phyloP scores from a whole-genome alignment of 371 early-diverging fungal genomes.

The Rhizopus arrhizus region DNA sequence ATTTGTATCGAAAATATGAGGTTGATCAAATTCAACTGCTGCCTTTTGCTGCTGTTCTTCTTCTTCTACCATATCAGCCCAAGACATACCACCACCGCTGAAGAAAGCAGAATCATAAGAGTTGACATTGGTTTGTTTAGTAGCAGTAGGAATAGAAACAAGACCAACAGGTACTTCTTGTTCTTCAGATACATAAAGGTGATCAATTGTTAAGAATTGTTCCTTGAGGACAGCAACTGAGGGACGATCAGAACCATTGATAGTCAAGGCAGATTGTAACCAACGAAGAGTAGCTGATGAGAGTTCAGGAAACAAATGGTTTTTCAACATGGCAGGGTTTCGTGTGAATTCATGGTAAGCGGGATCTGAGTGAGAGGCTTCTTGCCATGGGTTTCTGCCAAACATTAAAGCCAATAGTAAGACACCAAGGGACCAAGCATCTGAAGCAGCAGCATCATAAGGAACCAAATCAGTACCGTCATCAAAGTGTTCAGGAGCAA shows the following conservation, averaged over 20 bases:
- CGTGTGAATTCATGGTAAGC: conserved; percentile 60
- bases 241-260: conserved; percentile 32
- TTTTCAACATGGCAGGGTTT: conserved; percentile 51
- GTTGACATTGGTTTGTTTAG: conserved; percentile 28
- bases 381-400: conserved; percentile 84
- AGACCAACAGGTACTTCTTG: conserved; percentile 28
- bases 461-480: conserved; percentile 25
- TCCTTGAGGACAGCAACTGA: conserved; percentile 34
- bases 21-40: conserved; percentile 10
- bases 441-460: conserved; percentile 70
- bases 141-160: conserved; percentile 42
- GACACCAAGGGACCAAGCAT: conserved; percentile 80
- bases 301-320: conserved; percentile 55
- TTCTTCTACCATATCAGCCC: conserved; percentile 54
- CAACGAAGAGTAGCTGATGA: conserved; percentile 40
- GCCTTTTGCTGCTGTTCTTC: conserved; percentile 14
- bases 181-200: conserved; percentile 37
- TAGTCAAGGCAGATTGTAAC: conserved; percentile 33
- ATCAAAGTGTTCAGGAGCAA: conserved; percentile 71
- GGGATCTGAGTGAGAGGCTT: conserved; percentile 55
- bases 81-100: conserved; percentile 38
- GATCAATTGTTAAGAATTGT: conserved; percentile 32
- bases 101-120: conserved; percentile 52
- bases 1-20: conserved; percentile 19
- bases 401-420: conserved; percentile 73